Conservation (phyloP, 2,329 filamentous ascomycete species). For the Aspergillus thermomutatus region DNA sequence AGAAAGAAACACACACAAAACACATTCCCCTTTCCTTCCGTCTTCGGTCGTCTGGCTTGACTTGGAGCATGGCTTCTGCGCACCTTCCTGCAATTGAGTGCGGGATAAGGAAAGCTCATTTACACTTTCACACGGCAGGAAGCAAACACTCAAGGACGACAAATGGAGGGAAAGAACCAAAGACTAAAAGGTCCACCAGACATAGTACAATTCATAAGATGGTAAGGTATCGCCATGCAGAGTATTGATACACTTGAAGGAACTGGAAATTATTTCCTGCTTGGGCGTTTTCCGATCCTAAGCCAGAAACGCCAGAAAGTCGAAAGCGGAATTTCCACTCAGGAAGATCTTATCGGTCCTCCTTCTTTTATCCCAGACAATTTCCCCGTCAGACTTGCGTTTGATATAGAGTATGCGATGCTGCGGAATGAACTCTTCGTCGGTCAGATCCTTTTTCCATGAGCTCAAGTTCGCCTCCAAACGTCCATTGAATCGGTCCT, state of each 20-base stretch:
- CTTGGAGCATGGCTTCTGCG: not conserved
- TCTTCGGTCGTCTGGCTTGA: not conserved
- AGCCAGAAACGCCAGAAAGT: conserved; percentile 25
- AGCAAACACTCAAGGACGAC: not conserved
- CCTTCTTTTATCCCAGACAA: conserved; percentile 51
- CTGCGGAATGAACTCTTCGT: conserved; percentile 56
- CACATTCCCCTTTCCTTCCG: not conserved
- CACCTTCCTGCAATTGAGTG: not conserved
- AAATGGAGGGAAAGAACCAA: not conserved
- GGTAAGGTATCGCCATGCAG: not conserved
- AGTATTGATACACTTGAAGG: not conserved
- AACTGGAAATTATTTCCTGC: not conserved
- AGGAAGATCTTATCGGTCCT: conserved; percentile 48
- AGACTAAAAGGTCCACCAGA: too few species aligned
- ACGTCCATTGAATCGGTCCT: conserved; percentile 51
- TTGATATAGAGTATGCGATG: conserved; percentile 53
- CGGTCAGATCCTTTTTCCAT: conserved; percentile 54
- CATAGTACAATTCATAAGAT: not conserved
- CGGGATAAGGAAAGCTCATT: not conserved
- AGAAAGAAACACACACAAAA: not conserved
- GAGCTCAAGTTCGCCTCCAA: conserved; percentile 46
- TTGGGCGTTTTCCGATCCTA: conserved; percentile 6
- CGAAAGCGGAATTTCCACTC: conserved; percentile 39
- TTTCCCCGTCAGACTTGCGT: conserved; percentile 34
- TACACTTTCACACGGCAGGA: not conserved